phyloP scores from a whole-genome alignment of 805 yeast species.

The Ogataea kodamae region DNA sequence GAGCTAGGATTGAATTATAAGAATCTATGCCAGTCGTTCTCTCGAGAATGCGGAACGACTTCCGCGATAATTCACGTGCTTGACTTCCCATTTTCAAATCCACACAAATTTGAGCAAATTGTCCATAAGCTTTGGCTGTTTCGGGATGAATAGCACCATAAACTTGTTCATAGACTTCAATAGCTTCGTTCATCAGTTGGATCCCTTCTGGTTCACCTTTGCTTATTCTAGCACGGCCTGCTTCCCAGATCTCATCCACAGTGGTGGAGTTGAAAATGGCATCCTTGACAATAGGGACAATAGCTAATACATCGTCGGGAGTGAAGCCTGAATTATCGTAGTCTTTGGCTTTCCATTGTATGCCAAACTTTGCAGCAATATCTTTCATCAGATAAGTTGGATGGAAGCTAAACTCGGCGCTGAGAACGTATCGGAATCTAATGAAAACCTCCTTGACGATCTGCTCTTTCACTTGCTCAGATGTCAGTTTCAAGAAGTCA shows the following conservation, averaged over 20 bases:
- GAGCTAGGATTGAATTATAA: constrained; percentile 65
- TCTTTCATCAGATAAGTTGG: constrained; percentile 55
- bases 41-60: constrained; percentile 70
- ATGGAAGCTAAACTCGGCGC: constrained; percentile 45
- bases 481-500: constrained; percentile 42
- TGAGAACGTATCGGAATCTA: constrained; percentile 63
- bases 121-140: constrained; percentile 65
- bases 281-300: constrained; percentile 75
- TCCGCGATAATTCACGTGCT: constrained; percentile 64
- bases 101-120: constrained; percentile 63
- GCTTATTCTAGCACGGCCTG: constrained; percentile 44
- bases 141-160: constrained; percentile 79
- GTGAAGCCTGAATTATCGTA: constrained; percentile 49
- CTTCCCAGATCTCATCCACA: constrained; percentile 72
- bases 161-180: constrained; percentile 73
- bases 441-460: constrained; percentile 50
- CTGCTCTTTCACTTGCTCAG: constrained; percentile 40
- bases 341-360: constrained; percentile 67
- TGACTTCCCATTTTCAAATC: constrained; percentile 53
- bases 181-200: constrained; percentile 62
- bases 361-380: constrained; percentile 73
- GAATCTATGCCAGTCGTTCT: constrained; percentile 80
- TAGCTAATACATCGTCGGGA: constrained; percentile 59
- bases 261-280: constrained; percentile 62
- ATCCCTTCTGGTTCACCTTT: constrained; percentile 51